Evolutionary conservation across 805 yeast species (phyloP).

Genomic region (Myxozyma udenii): DNA sequence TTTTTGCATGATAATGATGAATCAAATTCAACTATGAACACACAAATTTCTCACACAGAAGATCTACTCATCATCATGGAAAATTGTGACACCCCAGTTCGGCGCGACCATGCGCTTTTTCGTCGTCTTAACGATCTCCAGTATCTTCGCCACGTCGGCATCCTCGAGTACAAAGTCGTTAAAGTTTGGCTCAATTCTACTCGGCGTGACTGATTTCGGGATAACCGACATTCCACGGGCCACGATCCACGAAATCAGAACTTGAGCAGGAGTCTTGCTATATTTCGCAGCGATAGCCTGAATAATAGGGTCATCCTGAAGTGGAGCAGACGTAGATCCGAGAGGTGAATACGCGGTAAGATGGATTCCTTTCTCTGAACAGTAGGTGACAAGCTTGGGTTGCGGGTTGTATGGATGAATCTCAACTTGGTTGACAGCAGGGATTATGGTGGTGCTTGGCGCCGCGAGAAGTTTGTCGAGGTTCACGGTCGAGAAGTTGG

Average conservation of each 20-base stretch:
- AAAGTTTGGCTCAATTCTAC: slow-evolving; percentile 51
- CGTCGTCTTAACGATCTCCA: slow-evolving; percentile 25
- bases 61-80: slow-evolving; percentile 26
- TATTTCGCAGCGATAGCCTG: slow-evolving; percentile 57
- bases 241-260: slow-evolving; percentile 57
- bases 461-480: slow-evolving; percentile 24
- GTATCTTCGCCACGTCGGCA: slow-evolving; percentile 44
- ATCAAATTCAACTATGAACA: too few species aligned
- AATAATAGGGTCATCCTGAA: slow-evolving; percentile 48
- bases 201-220: slow-evolving; percentile 70
- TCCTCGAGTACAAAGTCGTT: slow-evolving; percentile 42
- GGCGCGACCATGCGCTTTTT: slow-evolving; percentile 25
- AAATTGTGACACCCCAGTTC: slow-evolving; percentile 25
- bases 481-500: slow-evolving; percentile 54
- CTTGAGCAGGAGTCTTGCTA: slow-evolving; percentile 48
- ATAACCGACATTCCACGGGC: slow-evolving; percentile 58
- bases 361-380: slow-evolving; percentile 52
- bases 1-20: too few species aligned
- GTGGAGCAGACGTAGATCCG: slow-evolving; percentile 45
- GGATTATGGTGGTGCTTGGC: slow-evolving; percentile 46
- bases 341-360: slow-evolving; percentile 78
- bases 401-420: slow-evolving; percentile 73
- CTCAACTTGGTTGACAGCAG: slow-evolving; percentile 76
- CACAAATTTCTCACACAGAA: too few species aligned
- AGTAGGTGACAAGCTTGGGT: slow-evolving; percentile 53